Evolutionary conservation across 371 early-diverging fungal genomes (phyloP).

Genomic region (Haplosporangium sp.): DNA sequence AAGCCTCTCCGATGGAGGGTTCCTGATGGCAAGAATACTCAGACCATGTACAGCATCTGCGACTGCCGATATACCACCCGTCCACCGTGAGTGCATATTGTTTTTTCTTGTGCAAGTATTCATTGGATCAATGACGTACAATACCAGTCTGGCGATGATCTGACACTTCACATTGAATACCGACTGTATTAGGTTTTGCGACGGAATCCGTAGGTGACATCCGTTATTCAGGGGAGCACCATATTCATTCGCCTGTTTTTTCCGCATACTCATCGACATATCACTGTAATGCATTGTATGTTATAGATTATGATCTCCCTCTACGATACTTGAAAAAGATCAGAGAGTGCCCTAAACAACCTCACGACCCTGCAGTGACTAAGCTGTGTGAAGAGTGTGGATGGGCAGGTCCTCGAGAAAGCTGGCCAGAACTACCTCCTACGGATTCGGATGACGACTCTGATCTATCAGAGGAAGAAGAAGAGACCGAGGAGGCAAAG

Average conservation of each 20-base stretch:
- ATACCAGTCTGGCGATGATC: not conserved
- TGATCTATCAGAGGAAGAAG: slow-evolving; percentile 17
- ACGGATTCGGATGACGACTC: slow-evolving; percentile 41
- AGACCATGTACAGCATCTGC: slow-evolving; percentile 55
- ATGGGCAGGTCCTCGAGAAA: slow-evolving; percentile 53
- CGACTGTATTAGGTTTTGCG: slow-evolving; percentile 28
- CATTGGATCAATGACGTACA: not conserved
- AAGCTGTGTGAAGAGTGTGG: slow-evolving; percentile 55
- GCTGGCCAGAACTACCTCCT: slow-evolving; percentile 48
- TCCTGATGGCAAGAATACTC: slow-evolving; percentile 43
- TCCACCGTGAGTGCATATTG: slow-evolving; percentile 26
- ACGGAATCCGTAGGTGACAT: slow-evolving; percentile 49
- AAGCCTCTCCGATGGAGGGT: slow-evolving; percentile 55
- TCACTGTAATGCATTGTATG: not conserved
- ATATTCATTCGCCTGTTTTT: not conserved
- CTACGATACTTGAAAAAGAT: slow-evolving; percentile 50
- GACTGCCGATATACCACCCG: slow-evolving; percentile 56
- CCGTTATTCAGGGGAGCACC: not conserved
- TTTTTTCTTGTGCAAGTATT: not conserved
- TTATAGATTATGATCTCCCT: slow-evolving; percentile 46
- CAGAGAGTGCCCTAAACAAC: slow-evolving; percentile 42
- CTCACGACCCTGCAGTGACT: slow-evolving; percentile 44
- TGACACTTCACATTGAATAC: no score
- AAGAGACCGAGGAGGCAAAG: slow-evolving; percentile 8
- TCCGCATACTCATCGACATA: not conserved